Base-by-base conservation (phyloP, 2,329 filamentous ascomycete species). In the Ophiosphaerella korrae region DNA sequence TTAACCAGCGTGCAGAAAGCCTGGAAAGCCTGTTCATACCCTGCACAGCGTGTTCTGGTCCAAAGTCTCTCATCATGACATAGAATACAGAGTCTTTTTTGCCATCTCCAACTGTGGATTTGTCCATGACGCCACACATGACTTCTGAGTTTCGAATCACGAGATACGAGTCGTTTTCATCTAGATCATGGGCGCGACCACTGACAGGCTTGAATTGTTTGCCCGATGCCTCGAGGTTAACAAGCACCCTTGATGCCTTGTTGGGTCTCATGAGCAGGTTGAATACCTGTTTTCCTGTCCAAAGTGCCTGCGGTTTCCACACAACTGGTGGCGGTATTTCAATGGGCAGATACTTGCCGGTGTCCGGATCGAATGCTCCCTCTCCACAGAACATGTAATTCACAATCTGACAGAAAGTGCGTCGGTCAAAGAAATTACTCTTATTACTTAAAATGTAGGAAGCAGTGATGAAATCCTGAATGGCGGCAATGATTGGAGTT, bases 1-100 rank as follows among this genome's bases (percentile, higher is more conserved):
- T 90, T 13, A 99, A 82, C 78, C 88, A 90, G 63, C 94, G 83
- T 2, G 94, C 92, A 44, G 91, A 97, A 5, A 99, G 81, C 73
- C 91, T 96, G 0, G 94, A 90, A 24, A 99, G 79, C 18, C 94
- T 84, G 67, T 96, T 97, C 94, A 99, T 99, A 46, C 90, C 91
- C 49, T 86, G 84, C 0, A 93, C 92, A 7, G 94, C 92, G 49
- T 90, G 87, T 47, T 96, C 89, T 1, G 92, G 90, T 0, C 94
- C 94, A 64, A 89, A 99, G 77, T 99, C 94, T 79, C 94, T 85
- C 63, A 97, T 84, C 69, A 99, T 93, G 49, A 97, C 89, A 68
- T 97, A 99, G 70, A 97, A 99, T 16, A 99, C 87, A 0, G 92
- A 97, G 71, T 96, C 93, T 71, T 99, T 99, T 79, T 97, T 97